Conservation (phyloP, 2,329 filamentous ascomycete species). For the Elsinoe perseae region DNA sequence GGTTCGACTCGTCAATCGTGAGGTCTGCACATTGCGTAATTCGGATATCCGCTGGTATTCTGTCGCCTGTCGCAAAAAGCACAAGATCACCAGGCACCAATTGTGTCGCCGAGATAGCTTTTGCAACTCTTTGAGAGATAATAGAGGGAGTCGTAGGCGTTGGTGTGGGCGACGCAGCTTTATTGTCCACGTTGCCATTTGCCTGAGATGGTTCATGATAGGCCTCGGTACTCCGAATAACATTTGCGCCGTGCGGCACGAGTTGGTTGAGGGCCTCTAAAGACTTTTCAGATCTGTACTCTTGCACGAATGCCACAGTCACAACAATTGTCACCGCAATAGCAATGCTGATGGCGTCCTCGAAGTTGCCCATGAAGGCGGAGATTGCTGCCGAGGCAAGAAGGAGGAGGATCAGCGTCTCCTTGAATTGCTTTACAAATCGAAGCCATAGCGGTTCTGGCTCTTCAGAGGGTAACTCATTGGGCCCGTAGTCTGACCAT, state of each 20-base stretch:
- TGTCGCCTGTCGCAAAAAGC: slow-evolving; percentile 88
- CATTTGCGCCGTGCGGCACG: slow-evolving; percentile 89
- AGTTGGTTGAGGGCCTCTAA: slow-evolving; percentile 89
- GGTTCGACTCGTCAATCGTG: slow-evolving; percentile 90
- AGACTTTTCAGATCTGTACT: slow-evolving; percentile 95
- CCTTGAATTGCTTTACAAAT: slow-evolving; percentile 93
- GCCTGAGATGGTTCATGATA: slow-evolving; percentile 17
- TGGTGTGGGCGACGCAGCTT: neutral
- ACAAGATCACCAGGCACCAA: slow-evolving; percentile 90
- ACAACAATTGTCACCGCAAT: slow-evolving; percentile 96
- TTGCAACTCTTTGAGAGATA: slow-evolving; percentile 63
- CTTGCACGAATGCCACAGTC: slow-evolving; percentile 89
- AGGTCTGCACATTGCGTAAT: slow-evolving; percentile 86
- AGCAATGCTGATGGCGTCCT: slow-evolving; percentile 92
- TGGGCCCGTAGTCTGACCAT: slow-evolving; percentile 73
- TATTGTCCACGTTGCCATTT: slow-evolving; percentile 1
- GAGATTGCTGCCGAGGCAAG: slow-evolving; percentile 83
- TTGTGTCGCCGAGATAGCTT: slow-evolving; percentile 77
- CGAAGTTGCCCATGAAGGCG: slow-evolving; percentile 82
- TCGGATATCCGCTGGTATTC: slow-evolving; percentile 90
- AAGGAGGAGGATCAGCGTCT: slow-evolving; percentile 87
- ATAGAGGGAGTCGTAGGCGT: slow-evolving; percentile 28
- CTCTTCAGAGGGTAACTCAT: slow-evolving; percentile 89
- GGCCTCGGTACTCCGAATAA: slow-evolving; percentile 56
- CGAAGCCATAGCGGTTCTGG: slow-evolving; percentile 92